These are phyloP conservation scores for Diplodia mutila DNA, from an alignment of 2,329 filamentous ascomycete genomes.

Conservation along the genomic window DNA sequence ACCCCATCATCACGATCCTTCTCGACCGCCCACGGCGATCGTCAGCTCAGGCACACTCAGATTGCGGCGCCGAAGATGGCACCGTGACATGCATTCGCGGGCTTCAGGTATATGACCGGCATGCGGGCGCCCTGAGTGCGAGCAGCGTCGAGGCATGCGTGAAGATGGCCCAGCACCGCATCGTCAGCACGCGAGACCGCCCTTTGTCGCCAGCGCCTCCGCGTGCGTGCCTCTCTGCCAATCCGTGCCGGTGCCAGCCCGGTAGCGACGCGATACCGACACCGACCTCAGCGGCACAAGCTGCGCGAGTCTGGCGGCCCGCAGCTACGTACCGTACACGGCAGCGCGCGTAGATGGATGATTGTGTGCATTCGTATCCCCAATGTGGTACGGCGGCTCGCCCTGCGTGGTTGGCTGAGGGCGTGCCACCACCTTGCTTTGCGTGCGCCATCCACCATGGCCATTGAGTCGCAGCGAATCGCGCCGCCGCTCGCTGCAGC, in stretches of 20 bases:
- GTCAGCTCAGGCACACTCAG: neutral
- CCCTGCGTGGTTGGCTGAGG: slow-evolving; percentile 18
- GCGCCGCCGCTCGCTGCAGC: slow-evolving; percentile 2
- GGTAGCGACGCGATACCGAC: neutral
- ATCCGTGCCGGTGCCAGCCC: neutral
- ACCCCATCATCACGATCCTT: slow-evolving; percentile 5
- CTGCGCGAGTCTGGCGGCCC: neutral
- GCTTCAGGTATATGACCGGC: slow-evolving; percentile 12
- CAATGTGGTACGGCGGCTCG: slow-evolving; percentile 16
- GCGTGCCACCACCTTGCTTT: slow-evolving; percentile 20
- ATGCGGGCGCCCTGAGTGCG: neutral
- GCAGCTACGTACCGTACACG: neutral
- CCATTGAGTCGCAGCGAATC: slow-evolving; percentile 14
- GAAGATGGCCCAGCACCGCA: slow-evolving; percentile 7
- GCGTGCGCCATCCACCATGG: slow-evolving; percentile 7
- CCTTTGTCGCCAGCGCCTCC: slow-evolving; percentile 14
- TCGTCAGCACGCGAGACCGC: slow-evolving; percentile 7
- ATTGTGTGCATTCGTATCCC: slow-evolving; percentile 17
- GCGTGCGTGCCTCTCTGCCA: slow-evolving; percentile 18
- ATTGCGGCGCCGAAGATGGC: neutral
- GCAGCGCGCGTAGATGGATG: slow-evolving; percentile 14
- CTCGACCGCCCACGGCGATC: slow-evolving; percentile 3
- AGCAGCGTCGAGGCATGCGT: slow-evolving; percentile 4
- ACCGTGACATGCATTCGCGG: neutral
- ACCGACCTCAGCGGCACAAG: neutral